A percentile compares a stretch with the other conserved stretches of the same genome.
phyloP scores from a whole-genome alignment of 129 eudicot genomes.

The Mikania micrantha region DNA sequence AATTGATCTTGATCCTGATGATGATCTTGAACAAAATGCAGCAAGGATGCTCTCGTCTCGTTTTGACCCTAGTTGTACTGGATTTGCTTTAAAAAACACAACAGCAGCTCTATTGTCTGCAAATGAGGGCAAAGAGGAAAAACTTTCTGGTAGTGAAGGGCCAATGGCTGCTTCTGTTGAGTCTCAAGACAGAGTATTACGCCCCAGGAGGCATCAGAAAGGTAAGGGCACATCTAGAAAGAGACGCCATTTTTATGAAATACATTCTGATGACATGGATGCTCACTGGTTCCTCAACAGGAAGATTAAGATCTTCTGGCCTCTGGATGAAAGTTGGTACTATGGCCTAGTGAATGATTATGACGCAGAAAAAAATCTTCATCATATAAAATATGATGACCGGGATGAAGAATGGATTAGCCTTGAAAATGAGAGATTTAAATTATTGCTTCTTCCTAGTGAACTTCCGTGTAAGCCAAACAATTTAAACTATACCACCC shows the following conservation, averaged over 20 bases:
- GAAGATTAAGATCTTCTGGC: conserved; percentile 91
- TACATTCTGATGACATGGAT: conserved; percentile 49
- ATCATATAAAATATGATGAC: conserved; percentile 89
- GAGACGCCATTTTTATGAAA: conserved; percentile 82
- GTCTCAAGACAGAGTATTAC: conserved; percentile 49
- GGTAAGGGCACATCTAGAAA: conserved; percentile 54
- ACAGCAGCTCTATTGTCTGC: conserved; percentile 25
- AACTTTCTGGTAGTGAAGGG: conserved; percentile 29
- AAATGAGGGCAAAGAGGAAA: conserved; percentile 24
- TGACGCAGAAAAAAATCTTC: conserved; percentile 58
- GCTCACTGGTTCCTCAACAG: conserved; percentile 69
- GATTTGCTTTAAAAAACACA: conserved; percentile 39
- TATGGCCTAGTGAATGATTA: conserved; percentile 73
- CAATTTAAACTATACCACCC: conserved; percentile 16
- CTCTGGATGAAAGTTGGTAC: conserved; percentile 93
- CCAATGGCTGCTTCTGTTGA: conserved; percentile 41
- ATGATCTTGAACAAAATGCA: conserved; percentile 92
- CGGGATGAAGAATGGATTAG: conserved; percentile 88
- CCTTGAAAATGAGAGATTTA: conserved; percentile 77
- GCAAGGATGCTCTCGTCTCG: conserved; percentile 97
- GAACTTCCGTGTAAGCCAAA: conserved; percentile 54
- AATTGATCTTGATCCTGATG: conserved; percentile 41
- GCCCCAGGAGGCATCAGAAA: conserved; percentile 64
- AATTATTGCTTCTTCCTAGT: conserved; percentile 75
- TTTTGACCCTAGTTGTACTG: conserved; percentile 91